Evolutionary conservation across 2,329 filamentous ascomycete species (phyloP).

Genomic region (Anisogramma anomala): DNA sequence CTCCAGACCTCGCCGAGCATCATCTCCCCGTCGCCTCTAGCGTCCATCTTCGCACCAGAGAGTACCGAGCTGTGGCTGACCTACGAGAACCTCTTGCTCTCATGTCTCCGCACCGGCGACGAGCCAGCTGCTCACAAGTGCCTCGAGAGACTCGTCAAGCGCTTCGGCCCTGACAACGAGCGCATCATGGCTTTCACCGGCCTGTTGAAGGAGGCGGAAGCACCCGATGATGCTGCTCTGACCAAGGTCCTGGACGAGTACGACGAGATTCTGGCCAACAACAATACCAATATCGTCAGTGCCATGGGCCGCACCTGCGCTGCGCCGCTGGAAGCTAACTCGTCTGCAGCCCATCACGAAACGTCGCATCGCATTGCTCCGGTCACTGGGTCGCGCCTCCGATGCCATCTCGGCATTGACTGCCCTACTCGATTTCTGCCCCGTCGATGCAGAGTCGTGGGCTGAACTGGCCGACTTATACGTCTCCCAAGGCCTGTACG

Average conservation of each 20-base stretch:
- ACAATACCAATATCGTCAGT: slow-evolving; percentile 69
- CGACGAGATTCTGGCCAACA: slow-evolving; percentile 59
- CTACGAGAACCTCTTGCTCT: slow-evolving; percentile 77
- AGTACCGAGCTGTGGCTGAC: slow-evolving; percentile 70
- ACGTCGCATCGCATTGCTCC: slow-evolving; percentile 67
- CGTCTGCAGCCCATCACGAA: slow-evolving; percentile 63
- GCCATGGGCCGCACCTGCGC: background rate
- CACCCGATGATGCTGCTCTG: slow-evolving; percentile 52
- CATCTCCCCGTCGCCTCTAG: slow-evolving; percentile 42
- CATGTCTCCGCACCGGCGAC: slow-evolving; percentile 75
- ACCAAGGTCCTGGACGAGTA: slow-evolving; percentile 65
- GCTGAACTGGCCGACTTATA: slow-evolving; percentile 84
- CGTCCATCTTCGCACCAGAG: slow-evolving; percentile 49
- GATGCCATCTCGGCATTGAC: slow-evolving; percentile 69
- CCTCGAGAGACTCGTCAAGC: slow-evolving; percentile 60
- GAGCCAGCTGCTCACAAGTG: slow-evolving; percentile 64
- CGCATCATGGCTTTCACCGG: slow-evolving; percentile 74
- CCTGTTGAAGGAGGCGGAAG: slow-evolving; percentile 72
- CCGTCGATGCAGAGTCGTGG: slow-evolving; percentile 90
- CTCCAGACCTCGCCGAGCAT: slow-evolving; percentile 42
- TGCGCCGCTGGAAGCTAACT: slow-evolving; percentile 20
- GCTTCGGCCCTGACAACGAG: slow-evolving; percentile 79
- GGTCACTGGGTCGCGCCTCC: slow-evolving; percentile 54
- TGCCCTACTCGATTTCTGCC: slow-evolving; percentile 66
- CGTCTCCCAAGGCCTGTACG: slow-evolving; percentile 61